Conservation (phyloP, 176 grass and related monocot species). For the Echinochloa phyllopogon region DNA sequence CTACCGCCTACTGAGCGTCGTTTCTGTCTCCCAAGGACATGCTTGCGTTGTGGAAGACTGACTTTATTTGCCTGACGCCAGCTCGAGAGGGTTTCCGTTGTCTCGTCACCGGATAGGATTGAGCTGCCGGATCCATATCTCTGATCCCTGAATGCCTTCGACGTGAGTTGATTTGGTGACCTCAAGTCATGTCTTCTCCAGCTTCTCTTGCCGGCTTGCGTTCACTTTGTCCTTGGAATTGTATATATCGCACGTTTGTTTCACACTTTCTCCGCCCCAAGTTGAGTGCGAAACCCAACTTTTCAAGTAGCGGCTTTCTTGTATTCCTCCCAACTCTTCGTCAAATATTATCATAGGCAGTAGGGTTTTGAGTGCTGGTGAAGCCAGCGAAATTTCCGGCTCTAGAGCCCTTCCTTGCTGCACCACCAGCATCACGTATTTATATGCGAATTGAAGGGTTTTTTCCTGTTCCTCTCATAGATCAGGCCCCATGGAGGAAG, state of each 20-base stretch:
- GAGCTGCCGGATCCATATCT: slow-evolving; percentile 33
- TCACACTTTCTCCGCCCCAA: slow-evolving; percentile 39
- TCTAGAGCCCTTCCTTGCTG: neutral
- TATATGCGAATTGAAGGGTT: neutral
- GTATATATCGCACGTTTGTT: slow-evolving; percentile 23
- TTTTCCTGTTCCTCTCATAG: slow-evolving; percentile 13
- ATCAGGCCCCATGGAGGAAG: slow-evolving; percentile 68
- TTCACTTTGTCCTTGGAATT: slow-evolving; percentile 36
- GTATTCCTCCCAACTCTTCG: slow-evolving; percentile 11
- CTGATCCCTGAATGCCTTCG: slow-evolving; percentile 35
- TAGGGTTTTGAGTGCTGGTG: slow-evolving; percentile 11
- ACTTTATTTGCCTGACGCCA: neutral
- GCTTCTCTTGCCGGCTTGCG: neutral
- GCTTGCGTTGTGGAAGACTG: neutral
- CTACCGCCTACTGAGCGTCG: too few relatives aligned
- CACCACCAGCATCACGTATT: neutral
- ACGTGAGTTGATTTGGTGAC: slow-evolving; percentile 41
- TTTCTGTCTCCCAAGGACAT: neutral
- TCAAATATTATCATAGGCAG: neutral
- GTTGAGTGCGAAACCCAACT: slow-evolving; percentile 42
- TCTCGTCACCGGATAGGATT: neutral
- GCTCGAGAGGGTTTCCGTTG: neutral
- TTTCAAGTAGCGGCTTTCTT: neutral
- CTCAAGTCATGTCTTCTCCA: neutral
- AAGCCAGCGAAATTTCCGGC: slow-evolving; percentile 21